Base-by-base conservation (phyloP, 2,329 filamentous ascomycete genomes). In the Myriosclerotinia curreyana region DNA sequence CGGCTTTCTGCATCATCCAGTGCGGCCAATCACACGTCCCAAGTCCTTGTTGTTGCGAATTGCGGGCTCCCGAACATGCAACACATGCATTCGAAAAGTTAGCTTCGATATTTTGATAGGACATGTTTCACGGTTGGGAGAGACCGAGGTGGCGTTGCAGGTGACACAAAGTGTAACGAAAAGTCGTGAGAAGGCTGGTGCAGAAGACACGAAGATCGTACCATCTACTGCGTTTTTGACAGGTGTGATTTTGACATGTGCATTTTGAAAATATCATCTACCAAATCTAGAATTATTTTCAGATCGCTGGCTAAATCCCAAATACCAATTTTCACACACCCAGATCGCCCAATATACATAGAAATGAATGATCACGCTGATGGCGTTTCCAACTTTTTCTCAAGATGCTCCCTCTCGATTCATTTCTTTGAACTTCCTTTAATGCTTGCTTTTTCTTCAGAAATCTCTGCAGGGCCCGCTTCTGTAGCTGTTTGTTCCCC, bases 161-260 rank as follows among this genome's bases (percentile, higher is more conserved):
- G 53, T 59, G 36, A 14, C 36, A 63, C 34, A 31, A n/a, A 9
- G 20, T 51, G 34, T 48, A 17, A 51, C 42, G 11, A 17, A 25
- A 9, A 17, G 20, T 36, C 25, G 34, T 63, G 53, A n/a, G 25
- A 44, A 44, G 34, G 46, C 36, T 59, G 36, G 20, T 12, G 14
- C 15, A 50, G 22, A 28, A 58, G 38, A 59, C 20, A 46, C 51
- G 28, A 46, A 58, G 44, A 51, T 31, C 5, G 53, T 59, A n/a
- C 17, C 25, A 64, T 51, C 11, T 17, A 50, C 61, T 64, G 25
- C 46, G 15, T 64, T 64, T 59, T 40, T 64, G 61, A 58, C 52
- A 64, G 53, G 46, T 64, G 61, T 34, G 22, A 36, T 36, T 42
- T 59, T 59, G 61, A 64, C 61, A 59, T 48, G 61, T 64, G 53